Evolutionary conservation across 78 protist species (phyloP).

Genomic region (Chrysochromulina tobinii): DNA sequence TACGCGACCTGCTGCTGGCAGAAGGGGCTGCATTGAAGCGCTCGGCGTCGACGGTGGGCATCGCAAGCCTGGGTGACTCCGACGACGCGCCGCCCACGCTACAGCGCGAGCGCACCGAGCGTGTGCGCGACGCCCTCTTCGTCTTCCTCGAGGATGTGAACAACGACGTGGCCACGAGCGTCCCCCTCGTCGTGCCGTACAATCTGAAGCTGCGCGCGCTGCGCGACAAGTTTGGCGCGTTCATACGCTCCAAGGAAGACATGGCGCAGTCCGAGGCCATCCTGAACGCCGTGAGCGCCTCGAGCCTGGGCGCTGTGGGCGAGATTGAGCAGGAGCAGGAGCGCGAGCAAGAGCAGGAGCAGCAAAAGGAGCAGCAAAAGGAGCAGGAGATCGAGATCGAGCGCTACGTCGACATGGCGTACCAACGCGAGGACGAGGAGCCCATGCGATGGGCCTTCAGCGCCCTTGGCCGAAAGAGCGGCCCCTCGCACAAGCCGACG

Average conservation of each 20-base stretch:
- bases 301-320: too few species aligned
- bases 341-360: slow-evolving; percentile 44
- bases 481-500: neutral
- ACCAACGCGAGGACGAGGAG: slow-evolving; percentile 31
- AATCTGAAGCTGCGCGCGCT: neutral
- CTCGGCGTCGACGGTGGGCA: too few species aligned
- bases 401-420: slow-evolving; percentile 33
- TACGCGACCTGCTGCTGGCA: neutral
- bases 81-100: neutral
- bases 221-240: neutral
- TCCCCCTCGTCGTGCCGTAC: neutral
- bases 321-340: slow-evolving; percentile 24
- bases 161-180: neutral
- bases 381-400: slow-evolving; percentile 56
- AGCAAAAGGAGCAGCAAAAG: slow-evolving; percentile 52
- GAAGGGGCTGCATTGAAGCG: neutral
- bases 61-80: too few species aligned
- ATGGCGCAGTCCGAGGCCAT: neutral
- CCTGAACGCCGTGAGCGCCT: neutral
- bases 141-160: neutral
- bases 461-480: neutral
- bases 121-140: neutral
- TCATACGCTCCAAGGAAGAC: neutral
- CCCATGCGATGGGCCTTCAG: slow-evolving; percentile 21
- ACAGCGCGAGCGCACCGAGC: neutral